Base-by-base conservation (phyloP, 1,284 basidiomycete species). In the Anthracocystis setariae region DNA sequence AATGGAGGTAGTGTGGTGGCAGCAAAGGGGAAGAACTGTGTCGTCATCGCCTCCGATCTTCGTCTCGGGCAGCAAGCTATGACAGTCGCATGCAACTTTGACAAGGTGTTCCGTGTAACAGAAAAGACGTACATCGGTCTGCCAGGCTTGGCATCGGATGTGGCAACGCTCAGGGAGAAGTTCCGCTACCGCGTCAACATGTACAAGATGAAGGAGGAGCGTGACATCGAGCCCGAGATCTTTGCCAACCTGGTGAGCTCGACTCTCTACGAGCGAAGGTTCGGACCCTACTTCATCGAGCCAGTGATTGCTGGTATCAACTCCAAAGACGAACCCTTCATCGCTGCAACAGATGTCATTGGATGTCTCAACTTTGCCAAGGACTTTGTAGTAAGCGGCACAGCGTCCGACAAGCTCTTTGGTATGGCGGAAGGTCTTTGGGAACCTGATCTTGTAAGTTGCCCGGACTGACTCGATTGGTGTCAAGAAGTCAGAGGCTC, bases 151-250 rank as follows among this genome's bases (percentile, higher is more conserved):
- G 96, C 91, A 8, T 91, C 93, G 13, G 96, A 99, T 84, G 92
- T 96, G 52, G 88, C 89, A 70, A 98, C 96, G 69, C 85, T 99
- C 90, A 93, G 44, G 24, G 72, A 77, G 27, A 60, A 66, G 32
- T 77, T 77, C 68, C 62, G 96, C 57, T 96, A 92, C 85, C 88
- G 94, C 65, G 90, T 96, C 61, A 99, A 98, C 86, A 96, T 98
- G 92, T 98, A 98, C 86, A 92, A 92, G 47, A 97, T 99, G 88
- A 99, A 98, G 86, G 96, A 99, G 84, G 95, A 98, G 83, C 89
- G 96, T 64, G 91, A 94, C 79, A 97, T 99, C 80, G 90, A 94
- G 77, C 96, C 96, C 46, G 90, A 94, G 85, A 94, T 93, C 8
- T 98, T 98, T 85, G 92, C 94, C 23, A 92, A 95, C 81, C 89